Percentiles rank a stretch among this genome's conserved stretches.
Evolutionary conservation across 495 filamentous ascomycete species (phyloP).

Genomic region (Hapsidospora chrysogenum): DNA sequence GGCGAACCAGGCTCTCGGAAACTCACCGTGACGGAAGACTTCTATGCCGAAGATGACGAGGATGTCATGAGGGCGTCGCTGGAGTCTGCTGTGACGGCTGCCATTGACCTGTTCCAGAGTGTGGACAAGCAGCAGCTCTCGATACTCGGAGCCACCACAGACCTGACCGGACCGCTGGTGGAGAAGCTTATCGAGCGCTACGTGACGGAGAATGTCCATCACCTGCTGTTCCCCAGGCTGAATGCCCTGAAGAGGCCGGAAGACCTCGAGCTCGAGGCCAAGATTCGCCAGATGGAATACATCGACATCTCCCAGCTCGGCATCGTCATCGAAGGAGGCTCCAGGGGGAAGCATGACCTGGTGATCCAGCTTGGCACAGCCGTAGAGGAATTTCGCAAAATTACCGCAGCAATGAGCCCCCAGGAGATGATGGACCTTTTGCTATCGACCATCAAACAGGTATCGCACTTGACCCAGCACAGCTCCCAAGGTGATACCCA

Average conservation of each 20-base stretch:
- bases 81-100: conserved; percentile 82
- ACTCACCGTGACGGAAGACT: conserved; percentile 15
- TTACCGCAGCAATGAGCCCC: conserved; percentile 67
- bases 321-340: conserved; percentile 60
- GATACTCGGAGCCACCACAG: conserved; percentile 78
- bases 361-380: conserved; percentile 53
- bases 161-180: conserved; percentile 80
- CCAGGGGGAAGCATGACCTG: conserved; percentile 54
- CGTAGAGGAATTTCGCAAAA: conserved; percentile 79
- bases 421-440: conserved; percentile 91
- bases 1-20: conserved; percentile 9
- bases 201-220: conserved; percentile 84
- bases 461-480: conserved; percentile 43
- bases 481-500: conserved; percentile 12
- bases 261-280: conserved; percentile 78
- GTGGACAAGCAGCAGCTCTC: conserved; percentile 95
- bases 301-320: conserved; percentile 93
- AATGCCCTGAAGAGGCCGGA: conserved; percentile 62
- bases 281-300: conserved; percentile 81
- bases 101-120: conserved; percentile 87
- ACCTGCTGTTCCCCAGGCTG: conserved; percentile 64
- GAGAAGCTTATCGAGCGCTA: conserved; percentile 93
- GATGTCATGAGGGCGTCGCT: conserved; percentile 69
- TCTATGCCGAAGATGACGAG: conserved; percentile 66
- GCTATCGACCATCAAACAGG: conserved; percentile 68